These are phyloP conservation scores for Coemansia sp. DNA, from an alignment of 192 early-diverging fungal genomes.

Conservation along the genomic window DNA sequence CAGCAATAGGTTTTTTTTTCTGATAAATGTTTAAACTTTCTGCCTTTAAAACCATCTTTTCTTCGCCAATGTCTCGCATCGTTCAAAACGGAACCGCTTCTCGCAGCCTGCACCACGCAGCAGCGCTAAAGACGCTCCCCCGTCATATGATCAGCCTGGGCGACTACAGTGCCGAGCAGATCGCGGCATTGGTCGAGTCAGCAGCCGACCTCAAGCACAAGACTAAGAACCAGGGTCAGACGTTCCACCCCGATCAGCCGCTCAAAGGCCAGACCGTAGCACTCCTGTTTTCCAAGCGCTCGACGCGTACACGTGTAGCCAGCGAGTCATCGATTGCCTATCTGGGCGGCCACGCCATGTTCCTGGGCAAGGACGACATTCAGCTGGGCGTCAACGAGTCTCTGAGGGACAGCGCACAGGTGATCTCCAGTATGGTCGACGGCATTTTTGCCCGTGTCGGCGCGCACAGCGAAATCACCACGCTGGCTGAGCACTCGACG, in stretches of 20 bases:
- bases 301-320: slow-evolving; percentile 94
- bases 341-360: slow-evolving; percentile 94
- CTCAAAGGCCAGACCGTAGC: slow-evolving; percentile 84
- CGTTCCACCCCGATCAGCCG: slow-evolving; percentile 57
- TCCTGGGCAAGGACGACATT: slow-evolving; percentile 92
- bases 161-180: slow-evolving; percentile 76
- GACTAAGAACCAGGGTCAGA: slow-evolving; percentile 60
- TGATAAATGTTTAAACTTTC: slow-evolving; percentile 32
- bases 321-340: slow-evolving; percentile 89
- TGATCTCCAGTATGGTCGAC: slow-evolving; percentile 95
- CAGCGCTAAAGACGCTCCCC: slow-evolving; percentile 32
- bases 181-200: slow-evolving; percentile 73
- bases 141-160: slow-evolving; percentile 61
- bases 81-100: slow-evolving; percentile 14
- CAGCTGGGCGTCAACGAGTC: slow-evolving; percentile 96
- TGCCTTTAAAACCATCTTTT: slow-evolving; percentile 14
- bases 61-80: slow-evolving; percentile 24
- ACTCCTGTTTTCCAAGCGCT: slow-evolving; percentile 93
- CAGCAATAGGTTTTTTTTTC: background rate
- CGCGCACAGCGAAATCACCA: slow-evolving; percentile 85
- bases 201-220: slow-evolving; percentile 80
- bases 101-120: slow-evolving; percentile 6
- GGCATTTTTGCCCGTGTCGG: slow-evolving; percentile 93
- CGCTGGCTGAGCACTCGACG: slow-evolving; percentile 79
- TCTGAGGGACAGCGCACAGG: slow-evolving; percentile 81